These are phyloP conservation scores for Floccularia luteovirens DNA, from an alignment of 768 basidiomycete species.

Conservation along the genomic window DNA sequence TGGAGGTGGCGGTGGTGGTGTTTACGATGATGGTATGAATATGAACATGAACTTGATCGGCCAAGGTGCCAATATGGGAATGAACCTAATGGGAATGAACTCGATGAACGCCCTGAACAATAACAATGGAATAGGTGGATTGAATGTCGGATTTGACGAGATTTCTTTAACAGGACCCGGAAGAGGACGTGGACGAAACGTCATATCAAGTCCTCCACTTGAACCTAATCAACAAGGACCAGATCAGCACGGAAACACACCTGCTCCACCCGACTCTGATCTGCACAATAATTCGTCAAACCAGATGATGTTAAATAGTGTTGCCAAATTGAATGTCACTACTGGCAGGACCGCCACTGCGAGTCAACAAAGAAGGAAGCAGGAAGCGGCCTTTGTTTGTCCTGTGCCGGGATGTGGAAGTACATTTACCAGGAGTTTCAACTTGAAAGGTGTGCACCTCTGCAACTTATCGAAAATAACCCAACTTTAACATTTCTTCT, in stretches of 20 bases:
- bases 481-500: constrained; percentile 3
- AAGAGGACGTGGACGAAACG: no score
- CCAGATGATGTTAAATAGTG: no score
- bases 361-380: constrained; percentile 77
- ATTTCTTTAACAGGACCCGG: no score
- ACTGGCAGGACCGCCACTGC: constrained; percentile 87
- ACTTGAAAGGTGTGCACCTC: constrained; percentile 64
- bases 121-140: not conserved
- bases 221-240: constrained; percentile 1
- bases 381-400: constrained; percentile 81
- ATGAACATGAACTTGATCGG: not conserved
- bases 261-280: constrained; percentile 2
- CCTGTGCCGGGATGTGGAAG: constrained; percentile 79
- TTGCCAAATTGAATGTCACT: constrained; percentile 78
- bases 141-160: no score
- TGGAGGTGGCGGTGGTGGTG: not conserved
- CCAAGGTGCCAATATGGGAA: not conserved
- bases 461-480: not conserved
- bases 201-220: constrained; percentile 8
- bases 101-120: no score
- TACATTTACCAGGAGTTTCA: constrained; percentile 90
- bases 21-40: not conserved
- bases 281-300: no score
- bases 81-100: no score
- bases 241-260: constrained; percentile 3